Base-by-base conservation (phyloP, 2,329 filamentous ascomycete genomes). In the Neofusicoccum umdonicola region DNA sequence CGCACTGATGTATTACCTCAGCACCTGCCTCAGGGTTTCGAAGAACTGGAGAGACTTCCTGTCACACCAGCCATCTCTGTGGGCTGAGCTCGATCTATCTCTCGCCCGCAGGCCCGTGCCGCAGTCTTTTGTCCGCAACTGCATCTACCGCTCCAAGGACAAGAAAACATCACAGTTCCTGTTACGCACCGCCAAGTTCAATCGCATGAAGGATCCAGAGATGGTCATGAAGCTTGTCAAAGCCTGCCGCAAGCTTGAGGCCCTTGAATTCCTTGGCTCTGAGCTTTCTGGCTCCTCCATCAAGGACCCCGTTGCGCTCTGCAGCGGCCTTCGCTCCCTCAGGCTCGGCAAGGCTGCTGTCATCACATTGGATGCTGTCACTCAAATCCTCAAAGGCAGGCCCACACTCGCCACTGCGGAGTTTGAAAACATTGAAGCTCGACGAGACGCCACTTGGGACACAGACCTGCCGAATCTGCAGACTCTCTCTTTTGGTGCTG, bases 11-110 rank as follows among this genome's bases (percentile, higher is more conserved):
- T 35, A 15, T 41, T 67, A n/a, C 37, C 12, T 58, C 22, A 82
- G 82, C 13, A 76, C 71, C 45, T 80, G 83, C 52, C 78, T 84
- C 50, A 79, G 83, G 7, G 85, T 88, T 2, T 87, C 82, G 42
- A 84, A 80, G 71, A 74, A 76, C 54, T 89, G 86, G 86, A 76
- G 79, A 11, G 73, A 71, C n/a, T 82, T 85, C 50, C 76, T 88
- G 12, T 74, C 73, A 9, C 81, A 80, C 3, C 71, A 81, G 31
- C 77, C 79, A 0, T 73, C 74, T 8, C 75, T 86, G 1, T 87
- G 86, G 84, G 77, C 75, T 65, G 73, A 83, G 65, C 72, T 88
- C 11, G 85, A 88, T 67, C 77, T 88, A 8, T 80, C 79, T 2
- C 72, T 71, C 3, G 80, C 82, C 5, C 76, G 71, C 34, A 76